Evolutionary conservation across 2,329 filamentous ascomycete species (phyloP), one percentile per base, ranked within the genome.

Genomic region (Geosmithia flava): DNA sequence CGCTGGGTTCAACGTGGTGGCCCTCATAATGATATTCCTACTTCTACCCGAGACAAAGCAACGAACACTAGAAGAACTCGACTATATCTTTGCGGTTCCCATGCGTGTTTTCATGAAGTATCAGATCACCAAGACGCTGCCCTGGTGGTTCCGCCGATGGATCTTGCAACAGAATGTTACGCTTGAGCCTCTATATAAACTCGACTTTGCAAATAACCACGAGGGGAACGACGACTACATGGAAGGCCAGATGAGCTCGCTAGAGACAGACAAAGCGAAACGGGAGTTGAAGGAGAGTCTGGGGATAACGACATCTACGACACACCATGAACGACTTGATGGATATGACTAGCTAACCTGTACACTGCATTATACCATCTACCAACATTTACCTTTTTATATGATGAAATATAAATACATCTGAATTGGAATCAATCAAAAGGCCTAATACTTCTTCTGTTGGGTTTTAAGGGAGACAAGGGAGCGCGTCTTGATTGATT

Each of bases 1-100:
- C 44, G 70, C 70, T 0, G 70, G 63, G 2, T 66, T 74, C 33
- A 74, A 74, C 52, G 42, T 69, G 1, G 55, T 71, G 0, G 71
- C 70, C 0, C 66, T 72, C 55, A 48, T 64, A 41, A 62, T 74
- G 52, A 74, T 74, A 52, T 72, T 74, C 51, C 62, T 71, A 27
- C 65, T 72, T 46, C 66, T 75, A 0, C 71, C 70, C 0, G 71
- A 74, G 57, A 74, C 71, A 2, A 74, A 74, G 58, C 68, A 72
- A 39, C 66, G 68, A 48, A 74, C 70, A 0, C 62, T 75, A 0
- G 71, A 74, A 51, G 71, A 74, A 49, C 66, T 75, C 8, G 70
- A 74, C 57, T 69, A 69, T 33, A 67, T 74, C 30, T 75, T 74
- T 44, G 62, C 62, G 7, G 64, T 72, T 13, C 63, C 64, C 17